Conservation (phyloP, 371 early-diverging fungal genomes). For the Apophysomyces variabilis region DNA sequence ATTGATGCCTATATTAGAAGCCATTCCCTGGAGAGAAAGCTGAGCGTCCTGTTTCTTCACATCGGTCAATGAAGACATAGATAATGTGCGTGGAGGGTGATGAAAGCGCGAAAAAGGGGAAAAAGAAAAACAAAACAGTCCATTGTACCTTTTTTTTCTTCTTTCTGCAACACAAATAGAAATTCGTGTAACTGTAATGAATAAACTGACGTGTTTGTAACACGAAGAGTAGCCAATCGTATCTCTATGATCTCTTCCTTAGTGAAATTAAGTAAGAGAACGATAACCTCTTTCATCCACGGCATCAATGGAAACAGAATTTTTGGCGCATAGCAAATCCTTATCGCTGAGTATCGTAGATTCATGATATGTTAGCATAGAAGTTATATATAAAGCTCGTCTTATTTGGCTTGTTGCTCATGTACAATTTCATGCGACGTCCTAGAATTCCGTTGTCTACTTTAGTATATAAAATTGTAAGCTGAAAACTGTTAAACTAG, state of each 20-base stretch:
- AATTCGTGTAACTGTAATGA: not conserved
- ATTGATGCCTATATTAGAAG: slow-evolving; percentile 50
- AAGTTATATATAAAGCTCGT: no score
- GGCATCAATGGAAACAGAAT: no score
- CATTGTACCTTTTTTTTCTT: not conserved
- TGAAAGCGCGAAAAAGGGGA: not conserved
- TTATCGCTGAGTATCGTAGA: no score
- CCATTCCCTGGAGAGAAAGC: slow-evolving; percentile 45
- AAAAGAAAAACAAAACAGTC: not conserved
- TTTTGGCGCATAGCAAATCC: no score
- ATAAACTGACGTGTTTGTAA: slow-evolving; percentile 8
- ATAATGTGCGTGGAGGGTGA: not conserved
- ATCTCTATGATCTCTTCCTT: not conserved
- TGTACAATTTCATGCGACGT: no score
- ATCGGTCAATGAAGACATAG: slow-evolving; percentile 4
- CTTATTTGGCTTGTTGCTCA: no score
- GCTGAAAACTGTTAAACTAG: no score
- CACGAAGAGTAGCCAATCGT: slow-evolving; percentile 6
- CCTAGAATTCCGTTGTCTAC: no score
- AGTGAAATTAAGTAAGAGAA: no score
- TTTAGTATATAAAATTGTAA: no score
- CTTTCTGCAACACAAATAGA: slow-evolving; percentile 1
- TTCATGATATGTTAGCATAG: no score
- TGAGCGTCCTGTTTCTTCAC: slow-evolving; percentile 8
- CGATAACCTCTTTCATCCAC: no score